Percentiles rank a stretch among this genome's conserved stretches.
Conservation (phyloP, 2,329 filamentous ascomycete species). For the Thermothelomyces thermophilus region DNA sequence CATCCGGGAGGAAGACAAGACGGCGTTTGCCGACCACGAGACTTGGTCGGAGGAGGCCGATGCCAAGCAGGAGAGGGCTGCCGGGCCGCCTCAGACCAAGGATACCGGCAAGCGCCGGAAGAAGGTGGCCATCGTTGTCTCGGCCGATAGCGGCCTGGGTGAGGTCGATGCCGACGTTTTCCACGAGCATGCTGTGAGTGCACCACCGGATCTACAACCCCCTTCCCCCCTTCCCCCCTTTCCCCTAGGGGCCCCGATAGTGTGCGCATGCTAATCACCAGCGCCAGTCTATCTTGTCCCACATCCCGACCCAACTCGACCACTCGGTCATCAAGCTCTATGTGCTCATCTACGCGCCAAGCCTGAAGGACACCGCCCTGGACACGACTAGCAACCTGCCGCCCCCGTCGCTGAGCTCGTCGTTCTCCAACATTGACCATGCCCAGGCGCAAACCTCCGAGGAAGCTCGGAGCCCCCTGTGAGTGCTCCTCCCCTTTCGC, state of each 20-base stretch:
- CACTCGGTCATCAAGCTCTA: conserved; percentile 70
- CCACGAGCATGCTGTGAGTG: conserved; percentile 77
- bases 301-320: conserved; percentile 74
- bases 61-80: conserved; percentile 47
- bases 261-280: conserved; percentile 8
- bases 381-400: conserved; percentile 50
- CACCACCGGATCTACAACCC: neutral
- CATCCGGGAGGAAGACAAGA: conserved; percentile 76
- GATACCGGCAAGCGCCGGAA: conserved; percentile 51
- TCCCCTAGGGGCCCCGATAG: too few relatives aligned
- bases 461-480: conserved; percentile 54
- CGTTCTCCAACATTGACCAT: conserved; percentile 78
- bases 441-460: conserved; percentile 64
- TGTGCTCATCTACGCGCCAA: conserved; percentile 81
- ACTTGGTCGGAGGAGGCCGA: conserved; percentile 89
- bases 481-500: conserved; percentile 30
- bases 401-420: conserved; percentile 65
- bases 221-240: neutral
- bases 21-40: conserved; percentile 76
- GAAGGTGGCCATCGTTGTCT: conserved; percentile 83
- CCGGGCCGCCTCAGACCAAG: conserved; percentile 28
- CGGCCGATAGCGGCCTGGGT: conserved; percentile 61
- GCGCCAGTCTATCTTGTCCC: conserved; percentile 72
- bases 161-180: conserved; percentile 53
- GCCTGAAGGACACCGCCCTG: conserved; percentile 59